Evolutionary conservation across 2,329 filamentous ascomycete species (phyloP).

Genomic region (Talaromyces sp.): DNA sequence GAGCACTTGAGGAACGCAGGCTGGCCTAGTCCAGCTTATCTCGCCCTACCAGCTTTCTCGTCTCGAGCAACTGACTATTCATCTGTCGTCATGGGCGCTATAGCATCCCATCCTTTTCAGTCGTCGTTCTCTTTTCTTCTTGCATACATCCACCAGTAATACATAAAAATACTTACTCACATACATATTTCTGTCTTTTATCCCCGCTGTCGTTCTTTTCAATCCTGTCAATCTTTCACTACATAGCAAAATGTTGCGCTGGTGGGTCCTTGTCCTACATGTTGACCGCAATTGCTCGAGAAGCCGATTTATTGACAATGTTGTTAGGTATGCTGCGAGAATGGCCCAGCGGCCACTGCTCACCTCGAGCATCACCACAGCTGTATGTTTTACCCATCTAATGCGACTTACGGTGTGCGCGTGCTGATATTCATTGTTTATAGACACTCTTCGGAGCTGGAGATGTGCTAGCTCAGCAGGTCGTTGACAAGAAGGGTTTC

Average conservation of each 20-base stretch:
- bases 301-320: background rate
- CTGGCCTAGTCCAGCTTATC: constrained; percentile 4
- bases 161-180: background rate
- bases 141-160: background rate
- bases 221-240: background rate
- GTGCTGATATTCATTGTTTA: constrained; percentile 3
- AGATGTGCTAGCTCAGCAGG: constrained; percentile 86
- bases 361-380: constrained; percentile 86
- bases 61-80: background rate
- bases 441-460: constrained; percentile 85
- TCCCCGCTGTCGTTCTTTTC: background rate
- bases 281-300: background rate
- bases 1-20: background rate
- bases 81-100: constrained; percentile 16
- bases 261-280: constrained; percentile 26
- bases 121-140: background rate
- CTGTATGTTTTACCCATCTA: constrained; percentile 43
- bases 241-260: constrained; percentile 33
- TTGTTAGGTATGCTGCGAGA: constrained; percentile 73
- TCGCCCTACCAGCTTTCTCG: background rate
- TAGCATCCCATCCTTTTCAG: constrained; percentile 5
- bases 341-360: constrained; percentile 77
- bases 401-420: background rate
- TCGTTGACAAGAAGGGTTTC: constrained; percentile 75
- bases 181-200: background rate